Conservation (phyloP, 768 basidiomycete genomes). For the Saitozyma sp. region DNA sequence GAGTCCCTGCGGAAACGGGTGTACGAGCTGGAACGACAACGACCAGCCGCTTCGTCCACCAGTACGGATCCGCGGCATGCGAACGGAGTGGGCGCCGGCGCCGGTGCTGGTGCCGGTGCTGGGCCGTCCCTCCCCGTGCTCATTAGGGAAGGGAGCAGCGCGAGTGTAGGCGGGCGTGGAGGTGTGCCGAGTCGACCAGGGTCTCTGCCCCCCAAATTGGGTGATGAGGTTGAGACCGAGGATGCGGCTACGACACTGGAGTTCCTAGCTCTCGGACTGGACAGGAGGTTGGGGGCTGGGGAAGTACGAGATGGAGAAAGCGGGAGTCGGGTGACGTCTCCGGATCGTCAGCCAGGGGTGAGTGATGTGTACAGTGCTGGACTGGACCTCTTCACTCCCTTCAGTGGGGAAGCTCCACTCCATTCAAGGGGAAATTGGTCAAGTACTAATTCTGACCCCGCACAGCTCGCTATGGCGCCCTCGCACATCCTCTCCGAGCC, state of each 20-base stretch:
- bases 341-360: no score
- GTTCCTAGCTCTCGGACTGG: constrained; percentile 23
- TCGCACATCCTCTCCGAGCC: constrained; percentile 11
- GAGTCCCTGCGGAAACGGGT: constrained; percentile 11
- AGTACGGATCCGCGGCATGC: no score
- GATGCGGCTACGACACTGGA: constrained; percentile 25
- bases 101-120: no score
- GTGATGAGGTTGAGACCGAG: constrained; percentile 6
- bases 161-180: no score
- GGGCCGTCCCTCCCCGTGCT: no score
- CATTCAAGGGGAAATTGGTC: background rate
- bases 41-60: no score
- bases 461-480: background rate
- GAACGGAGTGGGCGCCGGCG: no score
- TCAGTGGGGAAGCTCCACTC: background rate
- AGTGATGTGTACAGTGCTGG: no score
- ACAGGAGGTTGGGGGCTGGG: constrained; percentile 13
- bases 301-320: background rate
- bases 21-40: constrained; percentile 4
- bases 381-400: background rate
- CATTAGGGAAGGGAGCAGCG: no score
- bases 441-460: background rate
- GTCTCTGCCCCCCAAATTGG: background rate
- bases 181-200: no score
- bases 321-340: background rate